Conservation (phyloP, 1,139 yeast genomes). For the Blastobotrys serpentis region DNA sequence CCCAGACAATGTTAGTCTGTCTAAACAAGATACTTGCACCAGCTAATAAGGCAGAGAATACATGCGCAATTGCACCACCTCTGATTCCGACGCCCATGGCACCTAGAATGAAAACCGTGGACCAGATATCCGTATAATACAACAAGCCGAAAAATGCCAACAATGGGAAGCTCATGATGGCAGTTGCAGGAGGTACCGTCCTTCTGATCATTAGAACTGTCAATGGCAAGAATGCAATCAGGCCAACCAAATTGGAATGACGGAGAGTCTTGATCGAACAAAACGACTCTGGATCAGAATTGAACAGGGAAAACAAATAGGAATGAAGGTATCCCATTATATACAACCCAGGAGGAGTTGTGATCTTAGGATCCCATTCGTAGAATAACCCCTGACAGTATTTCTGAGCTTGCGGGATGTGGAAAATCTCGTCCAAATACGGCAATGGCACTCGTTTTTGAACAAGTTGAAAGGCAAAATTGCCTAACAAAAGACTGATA, state of each 20-base stretch:
- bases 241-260: conserved; percentile 42
- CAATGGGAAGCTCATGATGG: conserved; percentile 61
- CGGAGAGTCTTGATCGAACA: conserved; percentile 31
- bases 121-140: conserved; percentile 94
- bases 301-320: conserved; percentile 32
- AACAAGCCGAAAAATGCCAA: conserved; percentile 68
- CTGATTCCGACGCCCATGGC: conserved; percentile 44
- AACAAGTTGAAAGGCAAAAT: conserved; percentile 21
- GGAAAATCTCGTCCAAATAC: conserved; percentile 75
- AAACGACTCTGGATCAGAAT: conserved; percentile 11
- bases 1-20: conserved; percentile 92
- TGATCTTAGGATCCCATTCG: conserved; percentile 84
- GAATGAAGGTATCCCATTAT: conserved; percentile 55
- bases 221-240: conserved; percentile 53
- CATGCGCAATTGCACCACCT: conserved; percentile 9
- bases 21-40: conserved; percentile 57
- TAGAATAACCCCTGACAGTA: conserved; percentile 62
- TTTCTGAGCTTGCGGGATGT: conserved; percentile 70
- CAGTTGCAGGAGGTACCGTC: conserved; percentile 14
- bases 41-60: conserved; percentile 29
- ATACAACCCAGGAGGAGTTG: conserved; percentile 96
- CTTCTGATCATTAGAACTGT: conserved; percentile 26
- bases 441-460: conserved; percentile 31
- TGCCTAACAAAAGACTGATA: background rate
- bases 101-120: conserved; percentile 63